Percentiles rank a stretch among this genome's conserved stretches.
phyloP scores from a whole-genome alignment of 345 rosid species.

The Durio zibethinus region DNA sequence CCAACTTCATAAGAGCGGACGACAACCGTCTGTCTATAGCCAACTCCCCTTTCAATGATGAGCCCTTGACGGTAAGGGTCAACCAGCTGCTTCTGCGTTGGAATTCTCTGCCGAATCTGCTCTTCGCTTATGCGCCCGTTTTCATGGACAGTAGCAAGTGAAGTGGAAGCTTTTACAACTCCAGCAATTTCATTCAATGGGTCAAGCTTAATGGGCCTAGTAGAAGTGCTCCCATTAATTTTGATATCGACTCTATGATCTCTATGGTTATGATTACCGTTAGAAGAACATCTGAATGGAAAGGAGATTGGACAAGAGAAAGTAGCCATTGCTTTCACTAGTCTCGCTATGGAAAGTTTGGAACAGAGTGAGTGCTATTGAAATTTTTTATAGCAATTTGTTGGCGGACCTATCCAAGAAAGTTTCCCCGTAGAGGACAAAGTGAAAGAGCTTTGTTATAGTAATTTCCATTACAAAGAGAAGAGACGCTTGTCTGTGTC shows the following conservation, averaged over 20 bases:
- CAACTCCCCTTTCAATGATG: conserved; percentile 49
- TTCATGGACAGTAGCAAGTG: conserved; percentile 19
- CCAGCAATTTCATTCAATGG: neutral
- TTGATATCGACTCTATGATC: conserved; percentile 1
- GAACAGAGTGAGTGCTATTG: neutral
- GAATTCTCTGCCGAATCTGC: conserved; percentile 48
- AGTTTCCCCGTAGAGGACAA: neutral
- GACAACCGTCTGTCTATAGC: conserved; percentile 56
- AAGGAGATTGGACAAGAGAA: neutral
- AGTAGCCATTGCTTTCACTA: conserved; percentile 1
- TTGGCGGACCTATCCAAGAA: neutral
- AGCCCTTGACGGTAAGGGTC: conserved; percentile 61
- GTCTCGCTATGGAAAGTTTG: neutral
- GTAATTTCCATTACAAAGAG: neutral
- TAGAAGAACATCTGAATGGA: neutral
- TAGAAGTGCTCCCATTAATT: neutral
- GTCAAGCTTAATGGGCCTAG: neutral
- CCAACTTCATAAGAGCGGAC: conserved; percentile 71
- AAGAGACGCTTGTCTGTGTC: neutral
- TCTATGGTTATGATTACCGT: neutral
- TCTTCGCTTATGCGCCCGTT: conserved; percentile 28
- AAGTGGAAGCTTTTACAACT: neutral
- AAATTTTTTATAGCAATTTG: neutral
- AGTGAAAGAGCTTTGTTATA: neutral
- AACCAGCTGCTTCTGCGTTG: conserved; percentile 51